These are phyloP conservation scores for Backusella tarrabulga DNA, from an alignment of 192 early-diverging fungal genomes.

Conservation along the genomic window DNA sequence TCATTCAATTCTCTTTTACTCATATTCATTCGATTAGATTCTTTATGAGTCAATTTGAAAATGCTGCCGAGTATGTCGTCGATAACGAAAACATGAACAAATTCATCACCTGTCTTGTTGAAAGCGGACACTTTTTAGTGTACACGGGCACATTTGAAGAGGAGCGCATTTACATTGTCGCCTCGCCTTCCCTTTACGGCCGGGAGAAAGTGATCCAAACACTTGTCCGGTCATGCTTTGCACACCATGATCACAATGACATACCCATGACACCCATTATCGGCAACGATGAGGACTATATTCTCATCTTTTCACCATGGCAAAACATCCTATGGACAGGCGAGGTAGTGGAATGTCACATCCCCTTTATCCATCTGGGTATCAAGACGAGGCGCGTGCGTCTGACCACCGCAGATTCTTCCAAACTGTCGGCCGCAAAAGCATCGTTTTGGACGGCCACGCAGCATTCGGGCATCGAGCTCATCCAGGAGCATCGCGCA, in stretches of 20 bases:
- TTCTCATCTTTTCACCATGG: slow-evolving; percentile 60
- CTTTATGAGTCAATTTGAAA: slow-evolving; percentile 57
- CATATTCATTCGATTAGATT: slow-evolving; percentile 16
- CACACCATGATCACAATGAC: neutral
- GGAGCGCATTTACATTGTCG: slow-evolving; percentile 72
- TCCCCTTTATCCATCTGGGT: slow-evolving; percentile 37
- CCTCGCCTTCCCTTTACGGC: slow-evolving; percentile 47
- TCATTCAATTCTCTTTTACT: too few relatives aligned
- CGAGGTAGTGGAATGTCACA: slow-evolving; percentile 40
- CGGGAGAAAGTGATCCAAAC: slow-evolving; percentile 20
- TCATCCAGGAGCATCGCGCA: slow-evolving; percentile 53
- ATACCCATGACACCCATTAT: neutral
- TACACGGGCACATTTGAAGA: slow-evolving; percentile 69
- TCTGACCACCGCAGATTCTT: slow-evolving; percentile 49
- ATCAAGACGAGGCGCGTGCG: slow-evolving; percentile 58
- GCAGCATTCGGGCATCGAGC: slow-evolving; percentile 39
- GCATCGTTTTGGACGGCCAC: slow-evolving; percentile 52
- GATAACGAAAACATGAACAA: slow-evolving; percentile 52
- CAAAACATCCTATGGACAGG: slow-evolving; percentile 58
- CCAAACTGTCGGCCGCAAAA: slow-evolving; percentile 41
- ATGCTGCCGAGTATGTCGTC: slow-evolving; percentile 74
- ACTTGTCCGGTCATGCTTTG: slow-evolving; percentile 29
- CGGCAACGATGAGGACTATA: slow-evolving; percentile 45
- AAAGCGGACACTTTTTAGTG: slow-evolving; percentile 72
- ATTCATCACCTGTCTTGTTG: slow-evolving; percentile 62